Percentiles rank a stretch among this genome's conserved stretches.
Conservation (phyloP, 2,329 filamentous ascomycete genomes). For the Penicillium hesseltinei region DNA sequence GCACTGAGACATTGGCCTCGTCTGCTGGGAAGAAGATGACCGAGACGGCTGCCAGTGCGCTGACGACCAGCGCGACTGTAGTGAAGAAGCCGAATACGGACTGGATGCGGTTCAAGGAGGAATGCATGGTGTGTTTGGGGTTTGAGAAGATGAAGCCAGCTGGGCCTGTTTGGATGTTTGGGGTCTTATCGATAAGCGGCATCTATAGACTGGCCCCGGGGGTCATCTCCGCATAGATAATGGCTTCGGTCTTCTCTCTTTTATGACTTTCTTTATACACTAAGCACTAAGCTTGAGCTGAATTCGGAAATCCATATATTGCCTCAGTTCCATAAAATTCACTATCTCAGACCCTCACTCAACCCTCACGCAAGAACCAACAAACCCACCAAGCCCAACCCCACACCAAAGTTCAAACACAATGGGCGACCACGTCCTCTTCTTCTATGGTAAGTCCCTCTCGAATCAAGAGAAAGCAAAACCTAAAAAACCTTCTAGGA, state of each 20-base stretch:
- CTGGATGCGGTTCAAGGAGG: slow-evolving; percentile 77
- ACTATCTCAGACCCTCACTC: neutral
- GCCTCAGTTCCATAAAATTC: neutral
- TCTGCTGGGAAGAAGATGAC: slow-evolving; percentile 61
- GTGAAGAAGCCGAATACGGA: slow-evolving; percentile 98
- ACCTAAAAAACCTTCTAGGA: slow-evolving; percentile 34
- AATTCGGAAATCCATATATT: too few relatives aligned
- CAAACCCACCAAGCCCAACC: neutral
- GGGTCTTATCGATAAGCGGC: slow-evolving; percentile 24
- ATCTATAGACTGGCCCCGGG: neutral
- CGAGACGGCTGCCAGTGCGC: slow-evolving; percentile 74
- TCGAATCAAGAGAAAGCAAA: neutral
- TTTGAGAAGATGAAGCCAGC: slow-evolving; percentile 30
- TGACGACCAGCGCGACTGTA: slow-evolving; percentile 81
- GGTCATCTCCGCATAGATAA: neutral
- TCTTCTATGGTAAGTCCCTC: slow-evolving; percentile 59
- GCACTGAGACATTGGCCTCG: slow-evolving; percentile 53
- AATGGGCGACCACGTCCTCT: slow-evolving; percentile 55
- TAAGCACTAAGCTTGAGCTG: neutral
- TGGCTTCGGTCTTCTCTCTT: neutral
- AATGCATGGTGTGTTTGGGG: slow-evolving; percentile 66
- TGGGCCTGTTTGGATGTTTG: slow-evolving; percentile 25
- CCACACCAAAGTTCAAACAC: neutral
- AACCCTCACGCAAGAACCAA: neutral
- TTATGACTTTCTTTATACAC: neutral